Percentiles rank a stretch among this genome's conserved stretches.
phyloP scores from a whole-genome alignment of 768 basidiomycete species.

The Tulasnella sp. region DNA sequence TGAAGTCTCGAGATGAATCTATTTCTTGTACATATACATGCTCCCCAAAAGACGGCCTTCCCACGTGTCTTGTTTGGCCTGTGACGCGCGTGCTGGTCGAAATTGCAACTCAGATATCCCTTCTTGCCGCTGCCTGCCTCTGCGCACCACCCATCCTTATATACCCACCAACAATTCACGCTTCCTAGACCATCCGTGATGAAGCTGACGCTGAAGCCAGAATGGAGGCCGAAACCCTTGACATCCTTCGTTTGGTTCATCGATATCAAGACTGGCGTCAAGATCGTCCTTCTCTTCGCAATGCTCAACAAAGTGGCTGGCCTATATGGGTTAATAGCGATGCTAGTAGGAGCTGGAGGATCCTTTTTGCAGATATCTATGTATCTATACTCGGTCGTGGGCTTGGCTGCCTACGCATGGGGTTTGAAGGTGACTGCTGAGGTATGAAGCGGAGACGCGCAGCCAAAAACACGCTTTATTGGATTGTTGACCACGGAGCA shows the following conservation, averaged over 20 bases:
- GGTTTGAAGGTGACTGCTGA: conserved; percentile 76
- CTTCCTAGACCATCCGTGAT: too few species aligned
- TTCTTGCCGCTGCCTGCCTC: too few species aligned
- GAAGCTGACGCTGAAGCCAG: conserved; percentile 16
- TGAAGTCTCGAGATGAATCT: too few species aligned
- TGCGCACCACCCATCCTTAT: too few species aligned
- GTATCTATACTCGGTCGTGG: conserved; percentile 85
- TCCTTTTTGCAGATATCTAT: conserved; percentile 84
- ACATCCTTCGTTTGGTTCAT: conserved; percentile 74
- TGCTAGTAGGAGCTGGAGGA: conserved; percentile 61
- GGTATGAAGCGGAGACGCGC: conserved; percentile 36
- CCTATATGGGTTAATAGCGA: conserved; percentile 88
- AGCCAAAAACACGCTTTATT: neutral
- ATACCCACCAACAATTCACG: too few species aligned
- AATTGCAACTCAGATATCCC: too few species aligned
- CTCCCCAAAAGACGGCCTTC: too few species aligned
- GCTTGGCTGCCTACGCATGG: conserved; percentile 72
- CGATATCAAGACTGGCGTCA: conserved; percentile 89
- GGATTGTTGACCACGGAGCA: neutral
- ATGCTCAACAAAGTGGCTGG: conserved; percentile 98
- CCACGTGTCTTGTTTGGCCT: too few species aligned
- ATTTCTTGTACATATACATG: too few species aligned
- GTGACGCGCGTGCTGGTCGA: too few species aligned
- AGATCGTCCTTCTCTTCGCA: conserved; percentile 77
- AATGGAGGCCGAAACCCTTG: conserved; percentile 69